A percentile compares a stretch with the other conserved stretches of the same genome.
Conservation (phyloP, 2,329 filamentous ascomycete species). For the Neonectria ditissima region DNA sequence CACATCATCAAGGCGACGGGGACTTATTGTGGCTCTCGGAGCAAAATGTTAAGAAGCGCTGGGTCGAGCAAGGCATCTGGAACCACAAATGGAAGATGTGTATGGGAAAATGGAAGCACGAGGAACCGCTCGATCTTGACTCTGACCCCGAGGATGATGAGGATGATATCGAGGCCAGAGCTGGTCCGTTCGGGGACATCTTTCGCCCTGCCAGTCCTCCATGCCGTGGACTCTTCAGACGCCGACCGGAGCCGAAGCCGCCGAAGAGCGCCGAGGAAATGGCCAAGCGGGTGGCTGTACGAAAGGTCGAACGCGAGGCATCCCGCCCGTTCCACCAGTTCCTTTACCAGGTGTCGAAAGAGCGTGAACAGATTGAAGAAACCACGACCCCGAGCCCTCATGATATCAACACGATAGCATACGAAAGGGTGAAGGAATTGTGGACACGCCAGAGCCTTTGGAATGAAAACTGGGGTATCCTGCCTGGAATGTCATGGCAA, state of each 20-base stretch:
- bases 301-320: constrained; percentile 34
- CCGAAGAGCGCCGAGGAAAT: too few species aligned
- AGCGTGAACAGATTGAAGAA: not conserved
- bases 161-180: too few species aligned
- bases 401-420: not conserved
- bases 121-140: not conserved
- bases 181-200: too few species aligned
- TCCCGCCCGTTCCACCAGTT: constrained; percentile 12
- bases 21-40: not conserved
- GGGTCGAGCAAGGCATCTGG: constrained; percentile 16
- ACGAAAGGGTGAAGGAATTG: not conserved
- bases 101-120: constrained; percentile 16
- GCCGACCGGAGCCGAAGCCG: not conserved
- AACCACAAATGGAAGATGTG: not conserved
- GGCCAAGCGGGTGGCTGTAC: not conserved
- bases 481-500: not conserved
- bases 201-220: too few species aligned
- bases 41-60: not conserved
- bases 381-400: not conserved
- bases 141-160: not conserved
- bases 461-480: not conserved
- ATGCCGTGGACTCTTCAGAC: not conserved
- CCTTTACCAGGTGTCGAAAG: not conserved
- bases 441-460: not conserved
- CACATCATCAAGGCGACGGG: not conserved